Base-by-base conservation (phyloP, 2,329 filamentous ascomycete genomes). In the Microsporum ferrugineum region DNA sequence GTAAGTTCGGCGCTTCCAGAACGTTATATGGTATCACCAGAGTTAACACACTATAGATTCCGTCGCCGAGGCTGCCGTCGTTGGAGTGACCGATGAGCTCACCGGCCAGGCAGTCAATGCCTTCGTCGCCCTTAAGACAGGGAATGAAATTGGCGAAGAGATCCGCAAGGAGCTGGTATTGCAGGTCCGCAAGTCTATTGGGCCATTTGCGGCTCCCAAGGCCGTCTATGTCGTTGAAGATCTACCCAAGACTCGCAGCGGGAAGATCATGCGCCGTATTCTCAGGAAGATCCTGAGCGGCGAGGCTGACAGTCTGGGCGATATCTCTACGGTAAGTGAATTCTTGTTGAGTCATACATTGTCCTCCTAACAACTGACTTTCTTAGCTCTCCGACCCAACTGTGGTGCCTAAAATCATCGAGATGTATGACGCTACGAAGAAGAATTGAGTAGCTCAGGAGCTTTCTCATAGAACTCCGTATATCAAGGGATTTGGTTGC, bases 261-360 rank as follows among this genome's bases (percentile, higher is more conserved):
- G 94, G 67, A 99, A 99, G 87, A 99, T 99, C 71, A 99, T 99
- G 94, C 84, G 94, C 65, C 86, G 94, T 66, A 95, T 99, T 71
- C 77, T 99, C 79, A 84, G 94, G 70, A 99, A 99, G 89, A 95
- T 99, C 71, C 77, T 99, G 68, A 91, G 91, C 14, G 92, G 92
- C 39, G 94, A 99, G 80, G 92, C 96, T 77, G 94, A 99, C 74
- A 91, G 95, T 77, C 81, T 99, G 60, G 94, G 94, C 68, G 94
- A 99, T 71, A 95, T 82, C 39, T 89, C 88, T 23, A 97, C 94
- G 67, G 89, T 95, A 81, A 79, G 88, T 79, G 23, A 10, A 57
- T 12, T 27, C 27, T 29, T 2, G 10, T n/a, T 57, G 12, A 29
- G 33, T 6, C 17, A 41, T 29, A 12, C 6, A 41, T 12, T 33